A percentile compares a stretch with the other conserved stretches of the same genome.
Evolutionary conservation across 2,329 filamentous ascomycete genomes (phyloP).

Genomic region (Pseudofabraea citricarpa): DNA sequence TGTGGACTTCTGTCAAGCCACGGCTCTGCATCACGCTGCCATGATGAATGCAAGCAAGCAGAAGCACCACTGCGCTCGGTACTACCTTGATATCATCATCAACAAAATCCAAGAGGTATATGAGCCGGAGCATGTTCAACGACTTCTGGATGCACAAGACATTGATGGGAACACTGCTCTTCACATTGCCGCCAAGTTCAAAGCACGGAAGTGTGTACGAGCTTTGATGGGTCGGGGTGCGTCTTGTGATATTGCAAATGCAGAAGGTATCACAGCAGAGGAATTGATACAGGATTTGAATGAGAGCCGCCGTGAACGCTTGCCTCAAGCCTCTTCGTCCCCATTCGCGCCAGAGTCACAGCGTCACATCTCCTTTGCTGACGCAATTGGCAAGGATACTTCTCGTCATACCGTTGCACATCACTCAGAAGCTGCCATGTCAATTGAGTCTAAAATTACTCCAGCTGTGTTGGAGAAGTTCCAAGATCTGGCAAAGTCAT

Average conservation of each 20-base stretch:
- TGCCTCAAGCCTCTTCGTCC: conserved; percentile 67
- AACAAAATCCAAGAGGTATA: conserved; percentile 79
- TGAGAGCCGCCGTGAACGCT: conserved; percentile 55
- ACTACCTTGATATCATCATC: conserved; percentile 88
- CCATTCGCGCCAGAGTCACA: conserved; percentile 61
- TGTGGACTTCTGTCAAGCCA: conserved; percentile 75
- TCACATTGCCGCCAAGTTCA: conserved; percentile 70
- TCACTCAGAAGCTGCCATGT: conserved; percentile 62
- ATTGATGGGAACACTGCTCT: conserved; percentile 83
- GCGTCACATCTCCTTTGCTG: conserved; percentile 48
- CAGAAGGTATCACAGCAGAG: conserved; percentile 76
- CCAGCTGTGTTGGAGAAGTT: conserved; percentile 68
- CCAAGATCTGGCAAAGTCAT: conserved; percentile 62
- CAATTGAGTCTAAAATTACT: conserved; percentile 64
- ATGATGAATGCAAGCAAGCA: conserved; percentile 78
- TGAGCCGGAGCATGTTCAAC: conserved; percentile 70
- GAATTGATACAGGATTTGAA: conserved; percentile 77
- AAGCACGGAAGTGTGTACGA: conserved; percentile 86
- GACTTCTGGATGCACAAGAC: conserved; percentile 78
- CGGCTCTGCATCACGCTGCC: conserved; percentile 91
- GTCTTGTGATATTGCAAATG: conserved; percentile 76
- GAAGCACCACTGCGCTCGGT: conserved; percentile 83
- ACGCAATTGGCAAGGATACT: conserved; percentile 22
- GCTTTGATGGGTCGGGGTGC: conserved; percentile 75
- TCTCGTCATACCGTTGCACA: conserved; percentile 25